phyloP scores from a whole-genome alignment of 495 filamentous ascomycete genomes.

The Choiromyces venosus region DNA sequence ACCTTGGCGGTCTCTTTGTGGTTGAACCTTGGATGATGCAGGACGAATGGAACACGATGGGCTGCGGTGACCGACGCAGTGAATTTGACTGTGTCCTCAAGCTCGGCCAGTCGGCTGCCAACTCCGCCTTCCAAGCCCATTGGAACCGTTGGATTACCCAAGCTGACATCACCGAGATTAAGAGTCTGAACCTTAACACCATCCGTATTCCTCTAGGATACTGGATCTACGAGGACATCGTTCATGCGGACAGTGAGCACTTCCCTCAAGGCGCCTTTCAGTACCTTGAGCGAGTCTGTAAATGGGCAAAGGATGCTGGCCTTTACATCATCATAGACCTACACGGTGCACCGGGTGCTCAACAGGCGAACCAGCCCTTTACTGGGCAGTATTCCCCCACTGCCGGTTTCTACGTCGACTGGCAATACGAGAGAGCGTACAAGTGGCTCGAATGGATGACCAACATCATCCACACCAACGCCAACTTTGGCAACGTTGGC shows the following conservation, averaged over 20 bases:
- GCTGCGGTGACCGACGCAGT: conserved; percentile 49
- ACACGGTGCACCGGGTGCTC: conserved; percentile 58
- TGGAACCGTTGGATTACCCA: conserved; percentile 57
- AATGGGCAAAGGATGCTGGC: conserved; percentile 53
- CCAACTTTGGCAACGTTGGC: conserved; percentile 52
- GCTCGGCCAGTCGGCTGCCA: conserved; percentile 53
- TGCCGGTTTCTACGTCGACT: conserved; percentile 54
- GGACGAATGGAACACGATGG: conserved; percentile 52
- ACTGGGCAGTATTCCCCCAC: conserved; percentile 52
- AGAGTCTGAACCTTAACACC: conserved; percentile 54
- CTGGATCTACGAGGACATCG: conserved; percentile 58
- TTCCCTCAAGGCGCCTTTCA: conserved; percentile 54
- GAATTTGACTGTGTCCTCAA: conserved; percentile 56
- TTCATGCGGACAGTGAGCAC: conserved; percentile 51
- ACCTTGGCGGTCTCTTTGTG: conserved; percentile 57
- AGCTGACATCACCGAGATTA: conserved; percentile 53
- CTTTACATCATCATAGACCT: conserved; percentile 61
- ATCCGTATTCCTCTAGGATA: conserved; percentile 60
- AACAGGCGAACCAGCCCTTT: conserved; percentile 49
- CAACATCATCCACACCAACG: conserved; percentile 50
- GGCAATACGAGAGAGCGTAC: conserved; percentile 55
- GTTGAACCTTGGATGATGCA: conserved; percentile 59
- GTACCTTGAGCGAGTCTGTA: conserved; percentile 54
- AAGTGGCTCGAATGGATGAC: conserved; percentile 58
- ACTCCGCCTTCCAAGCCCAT: conserved; percentile 53